A percentile compares a stretch with the other conserved stretches of the same genome.
Conservation (phyloP, 305 asterid genomes). For the Fraxinus dipetala region DNA sequence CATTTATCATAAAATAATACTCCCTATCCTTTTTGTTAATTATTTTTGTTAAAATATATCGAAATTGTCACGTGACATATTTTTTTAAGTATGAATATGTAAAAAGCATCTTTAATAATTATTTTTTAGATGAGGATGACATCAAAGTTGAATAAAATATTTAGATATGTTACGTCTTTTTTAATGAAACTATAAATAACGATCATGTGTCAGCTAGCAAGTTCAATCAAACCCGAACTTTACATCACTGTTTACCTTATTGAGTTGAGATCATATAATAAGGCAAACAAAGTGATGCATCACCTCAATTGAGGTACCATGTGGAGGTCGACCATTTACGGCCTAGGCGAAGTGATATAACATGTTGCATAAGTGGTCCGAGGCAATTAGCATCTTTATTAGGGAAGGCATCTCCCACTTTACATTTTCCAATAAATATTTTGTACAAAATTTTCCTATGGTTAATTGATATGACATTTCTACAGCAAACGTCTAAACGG, state of each 20-base stretch:
- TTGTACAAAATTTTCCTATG: no score
- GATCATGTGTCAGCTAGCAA: background rate
- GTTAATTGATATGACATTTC: background rate
- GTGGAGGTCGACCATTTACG: background rate
- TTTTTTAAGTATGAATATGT: background rate
- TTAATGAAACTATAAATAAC: no score
- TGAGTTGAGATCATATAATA: background rate
- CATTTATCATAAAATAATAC: background rate
- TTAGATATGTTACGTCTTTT: background rate
- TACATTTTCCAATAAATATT: background rate
- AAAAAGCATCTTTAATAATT: background rate
- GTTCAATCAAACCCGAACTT: background rate
- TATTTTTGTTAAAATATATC: background rate
- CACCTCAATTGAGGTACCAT: background rate
- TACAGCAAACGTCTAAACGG: background rate
- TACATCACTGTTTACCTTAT: background rate
- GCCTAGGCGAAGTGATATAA: background rate
- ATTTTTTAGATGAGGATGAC: background rate
- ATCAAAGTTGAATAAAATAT: background rate
- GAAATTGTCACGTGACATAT: background rate
- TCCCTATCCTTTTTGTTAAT: background rate
- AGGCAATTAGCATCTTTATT: background rate
- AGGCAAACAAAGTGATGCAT: background rate
- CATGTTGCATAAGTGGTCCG: background rate
- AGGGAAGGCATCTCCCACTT: background rate